Evolutionary conservation across 2,329 filamentous ascomycete genomes (phyloP), one percentile per base, ranked within the genome.

Genomic region (Aureobasidium sp.): DNA sequence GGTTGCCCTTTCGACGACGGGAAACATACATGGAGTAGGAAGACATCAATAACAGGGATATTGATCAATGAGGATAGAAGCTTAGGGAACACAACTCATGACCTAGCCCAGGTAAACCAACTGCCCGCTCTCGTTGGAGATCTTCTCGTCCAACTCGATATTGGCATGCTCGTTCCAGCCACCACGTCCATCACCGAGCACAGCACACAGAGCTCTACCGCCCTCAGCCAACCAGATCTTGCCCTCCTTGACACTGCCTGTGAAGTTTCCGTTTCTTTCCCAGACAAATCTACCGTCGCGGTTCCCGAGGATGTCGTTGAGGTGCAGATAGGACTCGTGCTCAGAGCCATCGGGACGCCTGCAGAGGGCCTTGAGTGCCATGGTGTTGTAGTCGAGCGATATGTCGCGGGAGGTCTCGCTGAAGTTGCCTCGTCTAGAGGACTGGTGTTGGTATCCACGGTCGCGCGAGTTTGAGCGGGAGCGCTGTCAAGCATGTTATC

Each of bases 241-340:
- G 31, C 57, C 45, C 36, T 67, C 64, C n/a, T 74, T 71, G 57
- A 68, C 71, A 0, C 69, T 68, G 56, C 53, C 47, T 1, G 67
- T 70, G 63, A 77, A 77, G 56, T 75, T 75, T 1, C 75, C 75
- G 6, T 69, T 68, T 7, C 70, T 64, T 8, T 65, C 65, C 75
- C 76, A 77, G 14, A 64, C 66, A 37, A 77, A 67, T 11, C 66
- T 66, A 1, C 76, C 76, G 59, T 70, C 71, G 12, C 67, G 67
- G 63, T 77, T 77, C 5, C 70, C 71, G 36, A 77, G 68, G 25
- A 73, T 71, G 52, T 68, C 68, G 60, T 77, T 77, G 51, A 77
- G 64, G 45, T 73, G 70, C 49, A 77, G 66, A 8, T 65, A 66
- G 9, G 72, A 71, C n/a, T 70, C 65, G 41, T 69, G 69, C 42